Evolutionary conservation across 768 basidiomycete species (phyloP).

Genomic region (Exsudoporus frostii): DNA sequence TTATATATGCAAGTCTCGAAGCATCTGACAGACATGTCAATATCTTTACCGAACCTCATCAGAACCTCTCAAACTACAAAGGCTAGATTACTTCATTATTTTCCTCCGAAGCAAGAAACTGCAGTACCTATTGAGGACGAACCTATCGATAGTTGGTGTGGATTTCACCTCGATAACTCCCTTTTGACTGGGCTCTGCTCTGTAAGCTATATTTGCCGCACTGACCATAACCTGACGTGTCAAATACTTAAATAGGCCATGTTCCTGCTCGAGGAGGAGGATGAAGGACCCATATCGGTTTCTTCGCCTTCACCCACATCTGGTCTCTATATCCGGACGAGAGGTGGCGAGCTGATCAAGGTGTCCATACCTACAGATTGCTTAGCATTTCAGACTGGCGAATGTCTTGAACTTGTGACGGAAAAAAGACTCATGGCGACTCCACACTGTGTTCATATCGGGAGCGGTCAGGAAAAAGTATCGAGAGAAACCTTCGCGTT

Average conservation of each 20-base stretch:
- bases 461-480: conserved; percentile 48
- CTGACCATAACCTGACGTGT: conserved; percentile 1
- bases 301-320: conserved; percentile 70
- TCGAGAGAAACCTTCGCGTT: conserved; percentile 87
- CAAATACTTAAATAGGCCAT: conserved; percentile 55
- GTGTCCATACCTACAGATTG: conserved; percentile 83
- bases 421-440: conserved; percentile 80
- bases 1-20: conserved; percentile 47
- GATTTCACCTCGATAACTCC: conserved; percentile 92
- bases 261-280: conserved; percentile 59
- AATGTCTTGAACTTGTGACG: conserved; percentile 90
- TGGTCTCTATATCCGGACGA: conserved; percentile 88
- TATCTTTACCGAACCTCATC: conserved; percentile 73
- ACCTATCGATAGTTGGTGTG: conserved; percentile 87
- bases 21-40: conserved; percentile 56
- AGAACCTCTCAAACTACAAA: conserved; percentile 79
- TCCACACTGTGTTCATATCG: conserved; percentile 90
- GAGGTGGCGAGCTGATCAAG: conserved; percentile 74
- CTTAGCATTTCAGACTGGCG: conserved; percentile 95
- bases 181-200: conserved; percentile 91
- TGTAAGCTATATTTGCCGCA: conserved; percentile 37
- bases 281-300: conserved; percentile 44
- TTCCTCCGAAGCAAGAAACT: conserved; percentile 56
- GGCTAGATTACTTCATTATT: conserved; percentile 95
- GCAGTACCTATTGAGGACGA: conserved; percentile 48